These are phyloP conservation scores for Colletotrichum lentis DNA, from an alignment of 2,329 filamentous ascomycete species.

Conservation along the genomic window DNA sequence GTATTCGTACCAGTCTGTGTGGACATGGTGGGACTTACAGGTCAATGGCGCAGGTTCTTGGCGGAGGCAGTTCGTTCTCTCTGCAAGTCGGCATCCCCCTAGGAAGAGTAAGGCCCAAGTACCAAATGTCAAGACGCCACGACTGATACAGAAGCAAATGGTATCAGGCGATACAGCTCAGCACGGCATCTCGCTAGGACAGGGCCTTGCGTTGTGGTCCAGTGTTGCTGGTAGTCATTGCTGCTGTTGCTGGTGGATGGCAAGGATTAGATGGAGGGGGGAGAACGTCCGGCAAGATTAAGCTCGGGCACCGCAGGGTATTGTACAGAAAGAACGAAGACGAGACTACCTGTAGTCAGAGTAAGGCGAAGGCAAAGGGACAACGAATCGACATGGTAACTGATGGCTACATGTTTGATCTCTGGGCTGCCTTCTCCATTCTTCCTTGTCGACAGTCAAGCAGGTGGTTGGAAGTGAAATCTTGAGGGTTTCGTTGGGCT, in stretches of 20 bases:
- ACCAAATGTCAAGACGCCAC: not conserved
- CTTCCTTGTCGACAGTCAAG: not conserved
- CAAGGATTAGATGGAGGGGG: not conserved
- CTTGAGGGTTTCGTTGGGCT: not conserved
- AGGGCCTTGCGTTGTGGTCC: not conserved
- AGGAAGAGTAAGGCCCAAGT: not conserved
- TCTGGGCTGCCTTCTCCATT: not conserved
- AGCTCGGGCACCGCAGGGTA: slow-evolving; percentile 5
- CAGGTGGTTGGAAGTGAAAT: not conserved
- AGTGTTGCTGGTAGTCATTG: not conserved
- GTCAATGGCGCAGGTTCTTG: not conserved
- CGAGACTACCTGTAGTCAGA: not conserved
- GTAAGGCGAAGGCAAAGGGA: not conserved
- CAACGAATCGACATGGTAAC: slow-evolving; percentile 19
- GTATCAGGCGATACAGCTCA: not conserved
- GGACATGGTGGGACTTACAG: not conserved
- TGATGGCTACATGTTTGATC: slow-evolving; percentile 16
- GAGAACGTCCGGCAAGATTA: slow-evolving; percentile 10
- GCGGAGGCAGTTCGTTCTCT: not conserved
- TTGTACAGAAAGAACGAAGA: not conserved
- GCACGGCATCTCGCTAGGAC: not conserved
- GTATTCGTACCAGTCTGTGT: not conserved
- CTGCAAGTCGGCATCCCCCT: not conserved
- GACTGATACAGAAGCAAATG: not conserved
- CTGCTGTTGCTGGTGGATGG: not conserved